Conservation (phyloP, 2,329 filamentous ascomycete species). For the Dactylellina cionopaga region DNA sequence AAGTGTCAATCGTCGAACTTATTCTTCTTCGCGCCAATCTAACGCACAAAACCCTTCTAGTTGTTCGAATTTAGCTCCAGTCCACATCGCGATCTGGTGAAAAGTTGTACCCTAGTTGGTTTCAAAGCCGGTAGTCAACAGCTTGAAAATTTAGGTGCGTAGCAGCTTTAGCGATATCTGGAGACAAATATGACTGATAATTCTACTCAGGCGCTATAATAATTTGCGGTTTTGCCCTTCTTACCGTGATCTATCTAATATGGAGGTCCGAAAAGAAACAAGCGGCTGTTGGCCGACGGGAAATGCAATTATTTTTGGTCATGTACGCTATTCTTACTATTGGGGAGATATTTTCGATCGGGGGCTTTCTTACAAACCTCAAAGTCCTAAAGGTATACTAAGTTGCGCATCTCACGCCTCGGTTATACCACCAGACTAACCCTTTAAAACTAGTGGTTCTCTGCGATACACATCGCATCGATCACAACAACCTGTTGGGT, state of each 20-base stretch:
- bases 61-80: conserved; percentile 12
- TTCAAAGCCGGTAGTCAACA: conserved; percentile 64
- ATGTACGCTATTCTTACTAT: conserved; percentile 88
- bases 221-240: conserved; percentile 79
- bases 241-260: conserved; percentile 73
- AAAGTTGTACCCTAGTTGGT: conserved; percentile 52
- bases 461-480: conserved; percentile 86
- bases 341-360: conserved; percentile 96
- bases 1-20: conserved; percentile 18
- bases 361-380: conserved; percentile 73
- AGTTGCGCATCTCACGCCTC: not conserved
- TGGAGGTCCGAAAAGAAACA: conserved; percentile 86
- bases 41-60: conserved; percentile 1
- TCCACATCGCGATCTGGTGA: not conserved
- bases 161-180: conserved; percentile 9
- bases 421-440: conserved; percentile 12
- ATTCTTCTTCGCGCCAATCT: not conserved
- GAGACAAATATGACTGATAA: not conserved
- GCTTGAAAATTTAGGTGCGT: conserved; percentile 83
- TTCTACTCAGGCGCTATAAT: conserved; percentile 79
- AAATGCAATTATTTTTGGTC: conserved; percentile 93
- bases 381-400: conserved; percentile 72
- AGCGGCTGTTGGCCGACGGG: conserved; percentile 91
- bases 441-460: conserved; percentile 68
- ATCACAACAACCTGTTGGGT: conserved; percentile 91